Evolutionary conservation across 257 asterid species (phyloP).

Genomic region (Nemophila menziesii): DNA sequence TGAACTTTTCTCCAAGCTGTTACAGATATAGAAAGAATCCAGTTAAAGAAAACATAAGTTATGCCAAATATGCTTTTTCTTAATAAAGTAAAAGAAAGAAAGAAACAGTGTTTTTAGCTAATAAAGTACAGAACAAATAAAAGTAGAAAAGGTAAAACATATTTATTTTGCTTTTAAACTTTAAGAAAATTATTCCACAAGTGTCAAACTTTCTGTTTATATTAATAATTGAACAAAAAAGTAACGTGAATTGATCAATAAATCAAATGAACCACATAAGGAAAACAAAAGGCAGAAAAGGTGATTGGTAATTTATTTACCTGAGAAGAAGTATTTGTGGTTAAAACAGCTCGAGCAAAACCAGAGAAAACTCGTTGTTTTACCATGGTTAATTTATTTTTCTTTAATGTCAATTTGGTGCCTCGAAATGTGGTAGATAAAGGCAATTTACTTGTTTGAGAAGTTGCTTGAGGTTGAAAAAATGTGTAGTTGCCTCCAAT

Average conservation of each 20-base stretch:
- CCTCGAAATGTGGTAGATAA: constrained; percentile 53
- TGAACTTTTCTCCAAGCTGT: constrained; percentile 70
- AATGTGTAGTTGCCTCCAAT: constrained; percentile 49
- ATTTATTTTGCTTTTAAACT: neutral
- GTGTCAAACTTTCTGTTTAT: neutral
- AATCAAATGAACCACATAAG: neutral
- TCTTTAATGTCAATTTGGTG: constrained; percentile 30
- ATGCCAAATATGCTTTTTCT: neutral
- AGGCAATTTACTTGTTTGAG: constrained; percentile 33
- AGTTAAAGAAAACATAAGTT: neutral
- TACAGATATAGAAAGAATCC: neutral
- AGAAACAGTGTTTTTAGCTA: neutral
- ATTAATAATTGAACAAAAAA: neutral
- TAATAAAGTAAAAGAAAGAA: neutral
- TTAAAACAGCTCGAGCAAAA: constrained; percentile 50
- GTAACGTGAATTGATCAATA: neutral
- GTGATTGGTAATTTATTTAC: constrained; percentile 24
- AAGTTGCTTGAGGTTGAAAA: constrained; percentile 53
- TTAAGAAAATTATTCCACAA: neutral
- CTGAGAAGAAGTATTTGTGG: constrained; percentile 47
- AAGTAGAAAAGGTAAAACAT: neutral
- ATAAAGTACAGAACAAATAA: neutral
- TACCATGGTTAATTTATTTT: constrained; percentile 41
- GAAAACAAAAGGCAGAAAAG: neutral
- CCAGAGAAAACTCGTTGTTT: constrained; percentile 27